Evolutionary conservation across 768 basidiomycete genomes (phyloP).

Genomic region (Serpula lacrymans): DNA sequence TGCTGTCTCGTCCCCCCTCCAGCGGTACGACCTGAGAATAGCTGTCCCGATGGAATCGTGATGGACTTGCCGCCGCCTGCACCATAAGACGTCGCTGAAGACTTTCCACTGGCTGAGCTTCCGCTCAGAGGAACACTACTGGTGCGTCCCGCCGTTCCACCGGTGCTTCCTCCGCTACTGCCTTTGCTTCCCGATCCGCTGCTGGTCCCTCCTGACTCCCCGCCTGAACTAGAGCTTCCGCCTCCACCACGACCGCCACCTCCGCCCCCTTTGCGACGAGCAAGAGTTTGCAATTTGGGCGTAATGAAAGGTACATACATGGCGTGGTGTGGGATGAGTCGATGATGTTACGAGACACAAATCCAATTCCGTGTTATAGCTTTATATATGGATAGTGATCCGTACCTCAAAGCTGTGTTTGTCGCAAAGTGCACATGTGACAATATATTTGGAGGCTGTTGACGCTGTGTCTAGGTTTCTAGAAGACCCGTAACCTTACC

Average conservation of each 20-base stretch:
- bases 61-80: constrained; percentile 25
- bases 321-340: no score
- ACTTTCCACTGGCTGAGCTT: constrained; percentile 18
- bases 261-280: constrained; percentile 32
- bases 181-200: constrained; percentile 5
- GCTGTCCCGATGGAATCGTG: constrained; percentile 41
- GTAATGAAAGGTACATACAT: constrained; percentile 22
- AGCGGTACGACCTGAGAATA: constrained; percentile 42
- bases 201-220: constrained; percentile 8
- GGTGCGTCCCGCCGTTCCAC: constrained; percentile 4
- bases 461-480: no score
- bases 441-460: no score
- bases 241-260: constrained; percentile 20
- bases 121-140: constrained; percentile 17
- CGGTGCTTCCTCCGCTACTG: constrained; percentile 2
- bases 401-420: no score
- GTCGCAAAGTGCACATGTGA: no score
- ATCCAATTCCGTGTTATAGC: no score
- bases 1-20: constrained; percentile 52
- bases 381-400: no score
- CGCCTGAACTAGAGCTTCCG: constrained; percentile 10
- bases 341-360: no score
- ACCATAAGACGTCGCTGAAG: constrained; percentile 29
- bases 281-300: constrained; percentile 4
- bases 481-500: no score